Evolutionary conservation across 73 alveolate genomes (phyloP).

Genomic region (Effrenium voratum): DNA sequence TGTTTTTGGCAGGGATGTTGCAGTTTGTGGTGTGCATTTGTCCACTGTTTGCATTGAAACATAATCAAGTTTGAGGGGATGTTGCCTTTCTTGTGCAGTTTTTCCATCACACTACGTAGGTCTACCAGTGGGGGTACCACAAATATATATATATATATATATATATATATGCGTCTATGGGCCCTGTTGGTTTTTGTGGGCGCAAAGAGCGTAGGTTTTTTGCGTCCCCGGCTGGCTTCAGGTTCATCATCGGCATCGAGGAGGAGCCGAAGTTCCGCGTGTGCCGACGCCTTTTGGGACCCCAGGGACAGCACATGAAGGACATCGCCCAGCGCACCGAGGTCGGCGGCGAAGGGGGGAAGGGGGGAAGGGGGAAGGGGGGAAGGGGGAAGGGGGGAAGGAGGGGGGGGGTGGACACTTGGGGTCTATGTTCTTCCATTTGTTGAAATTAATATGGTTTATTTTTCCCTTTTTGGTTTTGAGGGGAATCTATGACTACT

Average conservation of each 20-base stretch:
- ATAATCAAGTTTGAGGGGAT: neutral
- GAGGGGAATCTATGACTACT: too few relatives aligned
- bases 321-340: slow-evolving; percentile 75
- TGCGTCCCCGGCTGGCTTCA: neutral
- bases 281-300: slow-evolving; percentile 72
- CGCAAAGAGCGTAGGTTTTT: neutral
- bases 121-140: neutral
- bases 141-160: neutral
- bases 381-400: too few relatives aligned
- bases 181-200: neutral
- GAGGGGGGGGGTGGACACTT: neutral
- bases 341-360: neutral
- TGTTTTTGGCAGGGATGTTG: too few relatives aligned
- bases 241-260: slow-evolving; percentile 81
- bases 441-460: too few relatives aligned
- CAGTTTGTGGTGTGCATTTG: too few relatives aligned
- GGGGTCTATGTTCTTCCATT: too few relatives aligned
- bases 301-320: slow-evolving; percentile 84
- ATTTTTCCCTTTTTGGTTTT: too few relatives aligned
- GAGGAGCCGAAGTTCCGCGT: slow-evolving; percentile 58
- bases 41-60: too few relatives aligned
- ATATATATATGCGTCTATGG: neutral
- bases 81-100: neutral
- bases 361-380: too few relatives aligned
- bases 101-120: too few relatives aligned